These are phyloP conservation scores for Colletotrichum sp. DNA, from an alignment of 2,329 filamentous ascomycete genomes.

Conservation along the genomic window DNA sequence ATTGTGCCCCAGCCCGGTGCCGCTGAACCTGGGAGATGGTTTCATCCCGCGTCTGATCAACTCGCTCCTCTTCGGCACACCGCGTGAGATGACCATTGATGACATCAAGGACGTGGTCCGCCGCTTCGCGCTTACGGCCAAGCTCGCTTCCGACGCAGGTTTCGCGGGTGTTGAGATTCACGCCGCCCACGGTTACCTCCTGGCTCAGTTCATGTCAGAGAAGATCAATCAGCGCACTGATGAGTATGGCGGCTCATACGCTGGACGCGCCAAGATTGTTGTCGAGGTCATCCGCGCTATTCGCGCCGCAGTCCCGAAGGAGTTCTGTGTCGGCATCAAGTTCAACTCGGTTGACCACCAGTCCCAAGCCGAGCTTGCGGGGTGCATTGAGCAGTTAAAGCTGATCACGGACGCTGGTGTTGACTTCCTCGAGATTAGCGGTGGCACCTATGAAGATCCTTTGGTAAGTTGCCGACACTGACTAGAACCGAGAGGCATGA, in stretches of 20 bases:
- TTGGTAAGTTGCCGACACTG: conserved; percentile 33
- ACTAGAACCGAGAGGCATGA: conserved; percentile 16
- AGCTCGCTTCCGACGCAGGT: conserved; percentile 49
- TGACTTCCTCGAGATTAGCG: conserved; percentile 73
- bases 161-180: conserved; percentile 52
- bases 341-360: conserved; percentile 64
- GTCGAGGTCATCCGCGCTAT: conserved; percentile 54
- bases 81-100: conserved; percentile 56
- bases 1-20: conserved; percentile 48
- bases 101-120: conserved; percentile 60
- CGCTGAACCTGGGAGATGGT: conserved; percentile 43
- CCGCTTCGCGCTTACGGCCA: conserved; percentile 58
- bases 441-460: conserved; percentile 64
- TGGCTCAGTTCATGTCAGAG: conserved; percentile 59
- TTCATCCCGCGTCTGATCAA: conserved; percentile 35
- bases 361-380: conserved; percentile 45
- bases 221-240: conserved; percentile 58
- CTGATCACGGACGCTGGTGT: conserved; percentile 53
- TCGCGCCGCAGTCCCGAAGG: conserved; percentile 36
- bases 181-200: conserved; percentile 61
- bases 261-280: conserved; percentile 53
- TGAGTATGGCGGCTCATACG: conserved; percentile 57
- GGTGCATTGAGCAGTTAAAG: conserved; percentile 63
- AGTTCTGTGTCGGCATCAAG: conserved; percentile 59
- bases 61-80: conserved; percentile 53